Conservation (phyloP, 2,329 filamentous ascomycete species). For the Arthrobotrys pseudoclavata region DNA sequence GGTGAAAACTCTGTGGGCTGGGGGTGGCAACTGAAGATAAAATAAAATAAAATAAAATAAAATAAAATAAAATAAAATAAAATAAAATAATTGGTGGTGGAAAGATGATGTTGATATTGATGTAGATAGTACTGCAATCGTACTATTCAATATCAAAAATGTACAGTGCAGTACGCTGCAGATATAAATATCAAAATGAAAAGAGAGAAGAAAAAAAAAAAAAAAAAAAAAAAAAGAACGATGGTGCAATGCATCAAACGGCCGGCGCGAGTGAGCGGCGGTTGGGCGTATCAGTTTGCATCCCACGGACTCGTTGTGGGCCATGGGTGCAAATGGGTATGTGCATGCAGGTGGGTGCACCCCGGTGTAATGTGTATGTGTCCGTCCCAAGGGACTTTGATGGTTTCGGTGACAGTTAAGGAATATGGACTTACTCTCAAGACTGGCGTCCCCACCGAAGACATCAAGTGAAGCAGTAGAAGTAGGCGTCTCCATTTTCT, state of each 20-base stretch:
- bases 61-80: background rate
- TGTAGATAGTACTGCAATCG: background rate
- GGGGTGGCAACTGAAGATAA: background rate
- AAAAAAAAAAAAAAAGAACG: background rate
- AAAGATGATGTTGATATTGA: background rate
- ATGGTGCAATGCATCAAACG: slow-evolving; percentile 6
- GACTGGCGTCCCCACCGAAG: slow-evolving; percentile 48
- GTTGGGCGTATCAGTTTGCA: slow-evolving; percentile 28
- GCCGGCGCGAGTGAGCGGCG: slow-evolving; percentile 13
- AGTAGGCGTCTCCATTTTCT: slow-evolving; percentile 49
- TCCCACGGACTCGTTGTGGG: slow-evolving; percentile 22
- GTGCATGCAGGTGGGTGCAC: slow-evolving; percentile 51
- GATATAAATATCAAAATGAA: background rate
- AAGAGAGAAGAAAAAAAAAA: background rate
- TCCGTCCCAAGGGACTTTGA: slow-evolving; percentile 1
- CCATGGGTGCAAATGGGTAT: slow-evolving; percentile 35
- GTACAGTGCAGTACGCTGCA: background rate
- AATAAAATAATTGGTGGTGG: background rate
- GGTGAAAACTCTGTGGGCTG: slow-evolving; percentile 10
- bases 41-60: background rate
- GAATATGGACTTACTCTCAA: slow-evolving; percentile 48
- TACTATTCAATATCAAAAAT: slow-evolving; percentile 7
- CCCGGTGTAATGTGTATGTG: slow-evolving; percentile 22
- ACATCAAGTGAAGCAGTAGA: slow-evolving; percentile 36
- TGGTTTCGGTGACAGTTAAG: slow-evolving; percentile 2